Conservation (phyloP, 2,329 filamentous ascomycete genomes). For the Aspergillus fijiensis region DNA sequence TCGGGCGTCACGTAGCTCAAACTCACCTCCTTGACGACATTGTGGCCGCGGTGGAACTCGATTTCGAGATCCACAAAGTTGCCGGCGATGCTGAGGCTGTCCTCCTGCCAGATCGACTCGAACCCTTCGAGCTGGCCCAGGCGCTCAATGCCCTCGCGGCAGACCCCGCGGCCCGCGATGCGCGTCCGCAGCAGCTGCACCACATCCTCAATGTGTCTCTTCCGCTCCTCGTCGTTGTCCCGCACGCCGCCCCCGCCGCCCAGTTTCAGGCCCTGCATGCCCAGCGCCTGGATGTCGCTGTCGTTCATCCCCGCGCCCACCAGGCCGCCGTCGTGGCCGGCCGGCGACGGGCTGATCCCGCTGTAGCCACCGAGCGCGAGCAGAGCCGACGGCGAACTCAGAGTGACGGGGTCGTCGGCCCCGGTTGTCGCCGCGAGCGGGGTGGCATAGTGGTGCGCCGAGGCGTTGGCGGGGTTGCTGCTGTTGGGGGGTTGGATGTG, state of each 20-base stretch:
- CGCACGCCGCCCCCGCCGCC: conserved; percentile 29
- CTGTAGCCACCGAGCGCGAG: conserved; percentile 45
- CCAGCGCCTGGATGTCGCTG: conserved; percentile 40
- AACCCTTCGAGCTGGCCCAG: conserved; percentile 46
- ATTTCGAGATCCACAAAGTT: conserved; percentile 50
- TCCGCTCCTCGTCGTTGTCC: conserved; percentile 44
- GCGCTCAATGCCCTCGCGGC: conserved; percentile 45
- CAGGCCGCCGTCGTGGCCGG: conserved; percentile 37
- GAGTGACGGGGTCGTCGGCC: conserved; percentile 43
- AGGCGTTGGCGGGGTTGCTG: conserved; percentile 18
- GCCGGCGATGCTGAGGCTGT: conserved; percentile 47
- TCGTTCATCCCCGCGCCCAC: conserved; percentile 40
- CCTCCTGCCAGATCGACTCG: conserved; percentile 49
- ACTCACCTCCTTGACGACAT: conserved; percentile 45
- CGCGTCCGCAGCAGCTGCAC: conserved; percentile 41
- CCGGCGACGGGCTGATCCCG: conserved; percentile 43
- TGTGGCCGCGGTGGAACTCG: conserved; percentile 41
- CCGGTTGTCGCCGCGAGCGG: conserved; percentile 39
- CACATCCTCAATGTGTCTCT: conserved; percentile 43
- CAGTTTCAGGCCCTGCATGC: conserved; percentile 41
- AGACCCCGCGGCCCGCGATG: conserved; percentile 45
- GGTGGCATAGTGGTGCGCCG: conserved; percentile 46
- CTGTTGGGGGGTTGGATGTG: conserved; percentile 28
- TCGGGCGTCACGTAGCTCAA: conserved; percentile 45
- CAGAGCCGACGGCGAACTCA: conserved; percentile 48